Conservation (phyloP, 768 basidiomycete genomes). For the Termitomyces sp. region DNA sequence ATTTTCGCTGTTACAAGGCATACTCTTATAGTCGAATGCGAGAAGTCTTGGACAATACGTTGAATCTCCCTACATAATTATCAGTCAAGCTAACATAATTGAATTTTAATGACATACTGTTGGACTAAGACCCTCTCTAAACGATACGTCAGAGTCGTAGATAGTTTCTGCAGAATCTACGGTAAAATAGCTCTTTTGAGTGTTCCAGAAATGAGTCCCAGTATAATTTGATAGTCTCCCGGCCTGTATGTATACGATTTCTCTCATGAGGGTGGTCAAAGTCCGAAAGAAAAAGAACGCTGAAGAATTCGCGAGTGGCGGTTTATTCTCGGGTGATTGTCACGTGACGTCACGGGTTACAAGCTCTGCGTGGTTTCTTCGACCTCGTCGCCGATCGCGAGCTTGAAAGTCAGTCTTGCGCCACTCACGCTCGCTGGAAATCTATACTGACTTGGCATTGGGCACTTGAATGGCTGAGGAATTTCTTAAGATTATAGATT, state of each 20-base stretch:
- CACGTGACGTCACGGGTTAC: slow-evolving; percentile 11
- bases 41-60: slow-evolving; percentile 58
- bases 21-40: slow-evolving; percentile 64
- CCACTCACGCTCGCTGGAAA: too few relatives aligned
- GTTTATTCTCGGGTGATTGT: slow-evolving; percentile 6
- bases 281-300: neutral
- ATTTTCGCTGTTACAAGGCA: slow-evolving; percentile 1
- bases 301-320: neutral
- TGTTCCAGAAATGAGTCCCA: slow-evolving; percentile 80
- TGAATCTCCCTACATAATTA: slow-evolving; percentile 32
- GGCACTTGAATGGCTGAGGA: too few relatives aligned
- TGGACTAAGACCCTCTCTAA: slow-evolving; percentile 50
- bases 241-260: slow-evolving; percentile 76
- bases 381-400: too few relatives aligned
- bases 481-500: too few relatives aligned
- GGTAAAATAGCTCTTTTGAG: slow-evolving; percentile 65
- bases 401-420: too few relatives aligned
- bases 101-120: slow-evolving; percentile 31
- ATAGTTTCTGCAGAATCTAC: slow-evolving; percentile 36
- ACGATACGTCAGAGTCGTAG: slow-evolving; percentile 55
- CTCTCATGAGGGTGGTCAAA: slow-evolving; percentile 44
- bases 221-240: slow-evolving; percentile 60
- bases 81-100: neutral
- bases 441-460: too few relatives aligned
- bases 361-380: too few relatives aligned